phyloP scores from a whole-genome alignment of 2,329 filamentous ascomycete species.

The Ophiognomonia clavigignenti-juglandacearum region DNA sequence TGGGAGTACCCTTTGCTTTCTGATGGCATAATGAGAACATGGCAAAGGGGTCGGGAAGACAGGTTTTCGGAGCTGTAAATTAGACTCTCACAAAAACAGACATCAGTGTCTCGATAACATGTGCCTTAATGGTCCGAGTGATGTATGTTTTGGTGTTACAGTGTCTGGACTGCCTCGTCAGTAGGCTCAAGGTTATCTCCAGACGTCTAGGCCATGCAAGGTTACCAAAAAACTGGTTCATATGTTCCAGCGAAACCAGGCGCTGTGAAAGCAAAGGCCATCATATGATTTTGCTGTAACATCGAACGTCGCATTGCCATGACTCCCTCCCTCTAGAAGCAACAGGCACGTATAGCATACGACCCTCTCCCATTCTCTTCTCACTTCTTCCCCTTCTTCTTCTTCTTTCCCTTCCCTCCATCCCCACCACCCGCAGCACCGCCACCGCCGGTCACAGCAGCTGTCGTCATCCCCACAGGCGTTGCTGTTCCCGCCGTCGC shows the following conservation, averaged over 20 bases:
- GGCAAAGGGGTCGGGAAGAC: constrained; percentile 5
- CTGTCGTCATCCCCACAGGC: constrained; percentile 13
- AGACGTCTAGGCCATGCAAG: too few relatives aligned
- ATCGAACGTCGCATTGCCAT: too few relatives aligned
- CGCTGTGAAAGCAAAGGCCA: too few relatives aligned
- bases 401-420: constrained; percentile 60
- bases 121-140: too few relatives aligned
- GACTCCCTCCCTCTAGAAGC: too few relatives aligned
- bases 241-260: too few relatives aligned
- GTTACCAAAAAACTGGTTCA: too few relatives aligned
- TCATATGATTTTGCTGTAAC: too few relatives aligned
- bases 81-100: constrained; percentile 15
- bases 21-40: constrained; percentile 15
- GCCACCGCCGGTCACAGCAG: constrained; percentile 7
- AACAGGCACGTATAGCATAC: too few relatives aligned
- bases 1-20: constrained; percentile 15
- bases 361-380: neutral
- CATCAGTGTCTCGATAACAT: constrained; percentile 8
- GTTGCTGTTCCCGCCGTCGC: constrained; percentile 6
- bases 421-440: constrained; percentile 34
- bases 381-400: constrained; percentile 63
- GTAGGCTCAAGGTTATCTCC: too few relatives aligned
- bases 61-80: constrained; percentile 8
- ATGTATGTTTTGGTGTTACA: too few relatives aligned
- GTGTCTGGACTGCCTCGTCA: neutral